phyloP scores from a whole-genome alignment of 441 rosid genomes.

The Corymbia citriodora region DNA sequence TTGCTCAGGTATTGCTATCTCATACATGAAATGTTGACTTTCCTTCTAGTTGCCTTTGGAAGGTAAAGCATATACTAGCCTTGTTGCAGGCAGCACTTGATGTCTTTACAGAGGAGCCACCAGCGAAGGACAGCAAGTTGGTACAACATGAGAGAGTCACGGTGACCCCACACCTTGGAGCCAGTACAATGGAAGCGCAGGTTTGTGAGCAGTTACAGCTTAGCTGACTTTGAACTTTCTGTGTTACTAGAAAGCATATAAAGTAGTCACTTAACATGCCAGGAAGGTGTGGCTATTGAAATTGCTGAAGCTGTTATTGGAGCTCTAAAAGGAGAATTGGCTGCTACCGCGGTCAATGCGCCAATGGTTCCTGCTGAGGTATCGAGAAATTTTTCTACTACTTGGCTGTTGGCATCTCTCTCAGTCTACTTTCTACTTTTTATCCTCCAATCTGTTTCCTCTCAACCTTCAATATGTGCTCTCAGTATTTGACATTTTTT shows the following conservation, averaged over 20 bases:
- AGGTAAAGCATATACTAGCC: neutral
- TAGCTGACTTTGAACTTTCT: neutral
- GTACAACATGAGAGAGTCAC: conserved; percentile 12
- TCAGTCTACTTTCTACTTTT: neutral
- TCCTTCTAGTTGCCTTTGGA: neutral
- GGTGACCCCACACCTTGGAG: conserved; percentile 19
- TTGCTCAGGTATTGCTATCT: conserved; percentile 10
- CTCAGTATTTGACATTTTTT: neutral
- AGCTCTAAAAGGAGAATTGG: conserved; percentile 15
- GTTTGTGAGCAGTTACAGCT: neutral
- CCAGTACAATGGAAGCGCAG: conserved; percentile 21
- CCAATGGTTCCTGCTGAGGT: conserved; percentile 23
- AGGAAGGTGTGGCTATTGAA: conserved; percentile 21
- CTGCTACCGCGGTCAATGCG: conserved; percentile 16
- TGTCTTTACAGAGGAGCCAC: conserved; percentile 16
- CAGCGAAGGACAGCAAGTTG: conserved; percentile 13
- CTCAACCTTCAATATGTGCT: neutral
- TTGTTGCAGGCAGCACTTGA: conserved; percentile 16
- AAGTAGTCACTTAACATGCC: neutral
- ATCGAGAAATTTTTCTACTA: neutral
- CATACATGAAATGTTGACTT: neutral
- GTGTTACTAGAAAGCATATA: neutral
- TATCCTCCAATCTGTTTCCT: neutral
- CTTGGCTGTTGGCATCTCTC: neutral
- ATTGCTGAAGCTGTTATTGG: conserved; percentile 19